These are phyloP conservation scores for Sporothrix dimorphospora DNA, from an alignment of 2,329 filamentous ascomycete species.

Conservation along the genomic window DNA sequence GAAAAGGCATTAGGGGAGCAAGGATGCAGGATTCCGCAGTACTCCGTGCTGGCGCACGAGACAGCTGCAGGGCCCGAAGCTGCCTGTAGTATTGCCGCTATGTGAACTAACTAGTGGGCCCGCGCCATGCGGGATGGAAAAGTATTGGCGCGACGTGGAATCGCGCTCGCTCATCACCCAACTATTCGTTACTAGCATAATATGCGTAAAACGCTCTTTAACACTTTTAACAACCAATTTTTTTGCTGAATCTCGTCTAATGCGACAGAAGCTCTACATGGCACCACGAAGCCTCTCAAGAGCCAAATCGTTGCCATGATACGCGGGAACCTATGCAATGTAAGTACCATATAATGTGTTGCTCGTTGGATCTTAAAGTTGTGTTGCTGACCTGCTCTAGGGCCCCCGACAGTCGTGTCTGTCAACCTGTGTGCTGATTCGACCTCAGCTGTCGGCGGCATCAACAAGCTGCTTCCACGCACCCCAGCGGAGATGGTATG, in stretches of 20 bases:
- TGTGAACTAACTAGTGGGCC: neutral
- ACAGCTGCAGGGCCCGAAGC: neutral
- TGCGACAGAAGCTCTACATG: conserved; percentile 13
- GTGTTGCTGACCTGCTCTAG: conserved; percentile 11
- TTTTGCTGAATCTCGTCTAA: neutral
- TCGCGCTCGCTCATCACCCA: neutral
- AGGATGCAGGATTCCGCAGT: neutral
- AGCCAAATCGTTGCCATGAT: conserved; percentile 29
- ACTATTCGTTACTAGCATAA: neutral
- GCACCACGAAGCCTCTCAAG: neutral
- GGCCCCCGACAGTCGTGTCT: conserved; percentile 18
- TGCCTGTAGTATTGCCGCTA: neutral
- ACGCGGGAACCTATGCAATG: conserved; percentile 27
- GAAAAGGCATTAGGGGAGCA: neutral
- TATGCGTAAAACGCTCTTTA: neutral
- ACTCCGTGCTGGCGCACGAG: neutral
- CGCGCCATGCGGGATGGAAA: neutral
- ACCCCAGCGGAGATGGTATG: conserved; percentile 24
- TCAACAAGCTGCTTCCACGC: neutral
- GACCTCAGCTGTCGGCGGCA: neutral
- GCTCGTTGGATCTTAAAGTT: neutral
- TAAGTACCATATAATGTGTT: neutral
- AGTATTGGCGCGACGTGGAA: conserved; percentile 11
- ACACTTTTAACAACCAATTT: neutral
- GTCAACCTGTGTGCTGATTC: conserved; percentile 5